These are phyloP conservation scores for Chrysosporium queenslandicum DNA, from an alignment of 2,329 filamentous ascomycete genomes.

Conservation along the genomic window DNA sequence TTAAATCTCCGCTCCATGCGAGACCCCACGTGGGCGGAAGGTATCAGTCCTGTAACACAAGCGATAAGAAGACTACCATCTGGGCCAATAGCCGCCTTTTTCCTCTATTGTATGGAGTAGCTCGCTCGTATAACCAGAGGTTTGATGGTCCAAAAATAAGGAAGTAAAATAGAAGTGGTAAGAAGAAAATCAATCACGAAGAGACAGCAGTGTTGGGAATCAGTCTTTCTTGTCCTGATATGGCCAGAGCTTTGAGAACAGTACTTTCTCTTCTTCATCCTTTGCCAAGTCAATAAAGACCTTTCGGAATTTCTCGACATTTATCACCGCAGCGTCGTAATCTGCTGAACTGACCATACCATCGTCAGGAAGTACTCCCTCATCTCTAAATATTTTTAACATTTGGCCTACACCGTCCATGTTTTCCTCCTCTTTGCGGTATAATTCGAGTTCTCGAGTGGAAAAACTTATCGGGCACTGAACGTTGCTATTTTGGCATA, in stretches of 20 bases:
- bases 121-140: too few relatives aligned
- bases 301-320: constrained; percentile 19
- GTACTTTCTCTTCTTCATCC: constrained; percentile 20
- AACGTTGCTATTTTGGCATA: constrained; percentile 12
- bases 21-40: too few relatives aligned
- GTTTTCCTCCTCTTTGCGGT: constrained; percentile 25
- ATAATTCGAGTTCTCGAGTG: constrained; percentile 20
- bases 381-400: constrained; percentile 23
- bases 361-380: constrained; percentile 24
- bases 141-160: too few relatives aligned
- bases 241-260: constrained; percentile 23
- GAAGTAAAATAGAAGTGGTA: too few relatives aligned
- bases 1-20: too few relatives aligned
- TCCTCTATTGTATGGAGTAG: too few relatives aligned
- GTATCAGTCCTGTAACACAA: too few relatives aligned
- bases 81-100: too few relatives aligned
- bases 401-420: constrained; percentile 26
- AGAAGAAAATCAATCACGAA: too few relatives aligned
- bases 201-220: not conserved
- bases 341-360: constrained; percentile 27
- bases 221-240: constrained; percentile 17
- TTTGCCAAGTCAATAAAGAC: constrained; percentile 20
- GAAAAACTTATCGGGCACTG: constrained; percentile 22
- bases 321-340: constrained; percentile 19
- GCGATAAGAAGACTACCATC: too few relatives aligned